These are phyloP conservation scores for Neonothopanus nambi DNA, from an alignment of 1,284 basidiomycete genomes.

Conservation along the genomic window DNA sequence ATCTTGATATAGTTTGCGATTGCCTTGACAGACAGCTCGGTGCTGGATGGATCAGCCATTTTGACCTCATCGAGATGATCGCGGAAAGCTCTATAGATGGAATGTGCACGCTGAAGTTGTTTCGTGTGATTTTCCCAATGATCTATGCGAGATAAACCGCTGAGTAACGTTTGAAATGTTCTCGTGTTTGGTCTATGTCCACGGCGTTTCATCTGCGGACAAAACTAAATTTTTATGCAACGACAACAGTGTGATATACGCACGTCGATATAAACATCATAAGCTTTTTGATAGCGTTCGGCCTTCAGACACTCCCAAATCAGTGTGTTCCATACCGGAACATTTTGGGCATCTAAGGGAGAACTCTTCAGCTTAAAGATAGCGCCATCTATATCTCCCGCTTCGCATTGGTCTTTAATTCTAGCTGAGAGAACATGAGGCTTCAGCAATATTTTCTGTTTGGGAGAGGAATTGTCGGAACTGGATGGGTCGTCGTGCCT, in stretches of 20 bases:
- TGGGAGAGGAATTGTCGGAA: conserved; percentile 7
- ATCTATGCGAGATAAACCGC: conserved; percentile 55
- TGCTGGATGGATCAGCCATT: conserved; percentile 44
- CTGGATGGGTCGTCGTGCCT: conserved; percentile 13
- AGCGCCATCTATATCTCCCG: conserved; percentile 58
- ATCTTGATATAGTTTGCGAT: conserved; percentile 63
- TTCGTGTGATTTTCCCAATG: conserved; percentile 56
- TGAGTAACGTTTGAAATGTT: conserved; percentile 67
- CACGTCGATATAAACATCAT: conserved; percentile 67
- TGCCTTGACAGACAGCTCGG: conserved; percentile 47
- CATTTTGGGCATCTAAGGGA: conserved; percentile 70
- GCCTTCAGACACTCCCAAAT: conserved; percentile 60
- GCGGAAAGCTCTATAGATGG: conserved; percentile 56
- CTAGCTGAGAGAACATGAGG: conserved; percentile 61
- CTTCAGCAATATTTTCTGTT: conserved; percentile 38
- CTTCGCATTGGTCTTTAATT: conserved; percentile 54
- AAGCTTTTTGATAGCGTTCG: conserved; percentile 55
- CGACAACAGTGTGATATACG: conserved; percentile 27
- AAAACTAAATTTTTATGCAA: conserved; percentile 7
- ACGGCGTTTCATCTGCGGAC: conserved; percentile 73
- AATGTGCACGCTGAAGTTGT: conserved; percentile 60
- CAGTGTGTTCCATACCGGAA: conserved; percentile 73
- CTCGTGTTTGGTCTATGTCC: conserved; percentile 64
- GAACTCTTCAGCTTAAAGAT: conserved; percentile 59
- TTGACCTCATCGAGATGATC: conserved; percentile 49